Base-by-base conservation (phyloP, 2,329 filamentous ascomycete species). In the Rhynchosporium secalis region DNA sequence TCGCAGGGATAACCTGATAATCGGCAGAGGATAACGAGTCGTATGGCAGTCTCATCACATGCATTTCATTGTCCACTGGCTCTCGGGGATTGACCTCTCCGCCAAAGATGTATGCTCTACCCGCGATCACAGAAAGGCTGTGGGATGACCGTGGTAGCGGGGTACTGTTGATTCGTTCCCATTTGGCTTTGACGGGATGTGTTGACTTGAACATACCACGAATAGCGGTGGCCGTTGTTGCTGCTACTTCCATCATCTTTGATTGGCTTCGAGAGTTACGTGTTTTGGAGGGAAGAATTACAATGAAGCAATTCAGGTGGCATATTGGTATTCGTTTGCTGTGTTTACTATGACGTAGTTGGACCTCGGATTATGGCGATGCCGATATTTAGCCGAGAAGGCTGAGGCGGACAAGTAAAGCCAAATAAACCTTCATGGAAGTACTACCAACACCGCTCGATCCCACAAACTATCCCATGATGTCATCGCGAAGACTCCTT, bases 81-180 rank as follows among this genome's bases (percentile, higher is more conserved):
- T 90, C 78, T 54, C 86, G 81, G 3, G 88, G 82, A 51, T 79
- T 77, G 56, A 87, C 75, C 74, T 95, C 91, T 68, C 91, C 92
- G 63, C 92, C 91, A 72, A 92, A 96, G 70, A 96, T 80, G 74
- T 86, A 88, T 49, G 83, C 81, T n/a, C 78, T 80, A 13, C 81
- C 77, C 51, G 77, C 78, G 28, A 88, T 75, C 46, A 88, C 78
- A 48, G 90, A 82, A 68, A 92, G 74, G 3, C 84, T 83, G 72
- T 95, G 91, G 0, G 90, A 92, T 1, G 91, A 94, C 59, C 90
- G 86, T 45, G 85, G 84, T 7, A 92, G 80, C 0, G 78, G 67
- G 3, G 83, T 80, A 40, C 83, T 72, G 51, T 69, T 62, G 69
- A 88, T 79, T 68, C 81, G 82, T 70, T 86, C 80, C 85, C 85